These are phyloP conservation scores for Alternaria burnsii DNA, from an alignment of 2,329 filamentous ascomycete species.

Conservation along the genomic window DNA sequence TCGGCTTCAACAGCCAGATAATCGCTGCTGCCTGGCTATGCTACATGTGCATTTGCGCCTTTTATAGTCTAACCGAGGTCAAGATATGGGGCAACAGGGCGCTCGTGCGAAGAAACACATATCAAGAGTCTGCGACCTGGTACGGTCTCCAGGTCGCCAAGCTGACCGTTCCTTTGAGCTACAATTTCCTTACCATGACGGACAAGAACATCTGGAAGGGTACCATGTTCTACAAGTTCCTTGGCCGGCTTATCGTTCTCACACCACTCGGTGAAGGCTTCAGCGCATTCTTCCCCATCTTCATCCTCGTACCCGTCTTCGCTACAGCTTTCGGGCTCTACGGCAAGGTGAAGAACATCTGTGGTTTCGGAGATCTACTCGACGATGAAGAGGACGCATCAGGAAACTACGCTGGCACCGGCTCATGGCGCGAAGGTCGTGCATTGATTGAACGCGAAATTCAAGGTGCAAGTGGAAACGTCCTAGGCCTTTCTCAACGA, in stretches of 20 bases:
- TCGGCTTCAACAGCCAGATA: constrained; percentile 86
- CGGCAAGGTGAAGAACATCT: constrained; percentile 75
- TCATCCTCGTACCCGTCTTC: constrained; percentile 84
- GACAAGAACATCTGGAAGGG: constrained; percentile 74
- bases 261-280: constrained; percentile 85
- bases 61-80: constrained; percentile 88
- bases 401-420: constrained; percentile 71
- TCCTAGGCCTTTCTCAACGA: constrained; percentile 41
- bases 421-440: constrained; percentile 89
- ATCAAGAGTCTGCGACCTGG: constrained; percentile 93
- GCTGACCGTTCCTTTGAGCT: constrained; percentile 88
- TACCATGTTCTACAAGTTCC: constrained; percentile 87
- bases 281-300: constrained; percentile 85
- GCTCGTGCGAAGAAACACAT: constrained; percentile 87
- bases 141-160: constrained; percentile 93
- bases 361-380: constrained; percentile 82
- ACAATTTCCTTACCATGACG: constrained; percentile 95
- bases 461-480: constrained; percentile 54
- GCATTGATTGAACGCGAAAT: constrained; percentile 87
- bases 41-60: constrained; percentile 93
- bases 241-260: constrained; percentile 83
- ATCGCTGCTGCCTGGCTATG: constrained; percentile 88
- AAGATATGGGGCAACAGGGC: constrained; percentile 98
- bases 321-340: constrained; percentile 92
- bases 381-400: constrained; percentile 75